Evolutionary conservation across 106 monocot species (phyloP), one percentile per base, ranked within the genome.

Genomic region (Platanthera guangdongensis): DNA sequence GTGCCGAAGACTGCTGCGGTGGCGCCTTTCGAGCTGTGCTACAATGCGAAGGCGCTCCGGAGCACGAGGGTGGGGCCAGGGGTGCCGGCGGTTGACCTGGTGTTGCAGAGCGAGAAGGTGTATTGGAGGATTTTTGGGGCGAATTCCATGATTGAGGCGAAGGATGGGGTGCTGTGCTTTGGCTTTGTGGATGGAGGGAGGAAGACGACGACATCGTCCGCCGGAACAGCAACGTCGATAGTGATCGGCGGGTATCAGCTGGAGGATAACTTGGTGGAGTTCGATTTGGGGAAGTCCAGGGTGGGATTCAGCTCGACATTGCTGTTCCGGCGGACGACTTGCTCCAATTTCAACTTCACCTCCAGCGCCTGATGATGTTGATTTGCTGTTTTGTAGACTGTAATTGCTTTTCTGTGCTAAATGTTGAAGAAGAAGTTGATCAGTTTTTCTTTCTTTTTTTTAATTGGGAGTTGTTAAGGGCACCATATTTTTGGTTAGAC

Each of bases 251-350:
- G 86, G 28, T 15, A 75, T 54, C 90, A 90, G 88, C 45, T 90
- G 55, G 90, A 94, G 81, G 86, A 94, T 39, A 94, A 90, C 68
- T 72, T 94, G 78, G 54, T 94, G 79, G 74, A 86, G 80, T 88
- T 94, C 51, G 93, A 94, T 76, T 55, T 90, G 76, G 84, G 71
- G 0, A 49, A 73, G 50, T 84, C 84, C 0, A 80, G 84, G 84
- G 30, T 94, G 19, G 93, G 90, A 16, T 90, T 94, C 78, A 90
- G 86, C 70, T 83, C 86, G 1, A 68, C 90, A 7, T 65, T 90
- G 65, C 77, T 86, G 8, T 85, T 83, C 69, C 15, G 78, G 57
- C 78, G 52, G 81, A 90, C 90, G 16, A 88, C 82, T 51, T 94
- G 93, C 67, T 62, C 80, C 69, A 90, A 90, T 80, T 94, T 90